Evolutionary conservation across 179 eudicot species (phyloP), one percentile per base, ranked within the genome.

Genomic region (Spergularia azorica): DNA sequence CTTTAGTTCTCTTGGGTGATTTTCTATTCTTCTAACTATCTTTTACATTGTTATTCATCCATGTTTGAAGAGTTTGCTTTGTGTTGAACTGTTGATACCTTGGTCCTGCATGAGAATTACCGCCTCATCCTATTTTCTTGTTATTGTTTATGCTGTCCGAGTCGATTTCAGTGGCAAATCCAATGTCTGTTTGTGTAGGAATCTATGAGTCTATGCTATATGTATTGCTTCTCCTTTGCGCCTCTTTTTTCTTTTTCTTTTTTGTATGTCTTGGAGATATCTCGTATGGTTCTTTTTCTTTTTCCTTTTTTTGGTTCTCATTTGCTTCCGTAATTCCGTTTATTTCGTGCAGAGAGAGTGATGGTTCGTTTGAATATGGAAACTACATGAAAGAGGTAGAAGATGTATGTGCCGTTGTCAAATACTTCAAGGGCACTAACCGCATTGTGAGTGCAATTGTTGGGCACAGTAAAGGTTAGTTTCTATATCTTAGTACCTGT

Each of bases 391-490:
- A 85, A 68, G 97, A 92, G 84, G 89, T 82, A 72, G 95, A 87
- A 69, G 97, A 92, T 82, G 76, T 90, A 21, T 79, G 81, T 71
- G 81, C 92, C 21, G 91, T 92, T 43, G 82, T 90, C 60, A 85
- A 88, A 56, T 81, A 90, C 79, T 86, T 92, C 70, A 77, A 62
- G 70, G 86, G 76, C 32, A 73, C 18, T 73, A 74, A 81, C 10
- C 95, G 88, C 26, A 54, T 9, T 21, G 85, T 81, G 63, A 80
- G 75, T 86, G 86, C 90, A 63, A 83, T 92, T 63, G 76, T 92
- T 51, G 95, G 95, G 38, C 97, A 92, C 71, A 92, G 97, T 83
- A 92, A 92, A 92, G 97, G 97, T 90, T 67, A 55, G 66, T 20
- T 74, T 3, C 26, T 70, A 62, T 41, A 36, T n/a, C 11, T 56